A percentile compares a stretch with the other conserved stretches of the same genome.
phyloP scores from a whole-genome alignment of 495 filamentous ascomycete genomes.

The Aspergillus nanangensis region DNA sequence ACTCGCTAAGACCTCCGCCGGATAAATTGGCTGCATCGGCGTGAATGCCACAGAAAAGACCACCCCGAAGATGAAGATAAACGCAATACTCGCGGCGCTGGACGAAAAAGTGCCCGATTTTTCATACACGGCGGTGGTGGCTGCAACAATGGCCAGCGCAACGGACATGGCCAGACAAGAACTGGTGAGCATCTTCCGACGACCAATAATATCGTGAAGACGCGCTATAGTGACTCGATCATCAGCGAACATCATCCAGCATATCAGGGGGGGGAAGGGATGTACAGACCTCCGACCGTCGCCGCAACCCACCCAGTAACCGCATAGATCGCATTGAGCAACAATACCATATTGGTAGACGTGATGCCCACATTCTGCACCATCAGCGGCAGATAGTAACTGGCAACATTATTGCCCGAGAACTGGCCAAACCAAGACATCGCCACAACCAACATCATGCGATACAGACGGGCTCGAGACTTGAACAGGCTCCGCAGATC shows the following conservation, averaged over 20 bases:
- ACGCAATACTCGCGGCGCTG: constrained; percentile 47
- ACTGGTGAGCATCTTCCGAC: constrained; percentile 54
- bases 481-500: constrained; percentile 57
- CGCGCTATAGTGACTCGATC: constrained; percentile 28
- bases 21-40: constrained; percentile 18
- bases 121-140: constrained; percentile 51
- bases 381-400: constrained; percentile 36
- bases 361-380: constrained; percentile 32
- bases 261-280: too few relatives aligned
- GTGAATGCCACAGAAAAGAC: constrained; percentile 47
- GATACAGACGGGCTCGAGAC: constrained; percentile 50
- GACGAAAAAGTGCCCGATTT: constrained; percentile 30
- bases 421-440: constrained; percentile 52
- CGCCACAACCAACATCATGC: constrained; percentile 52
- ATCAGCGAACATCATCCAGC: too few relatives aligned
- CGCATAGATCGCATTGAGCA: constrained; percentile 58
- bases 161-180: constrained; percentile 52
- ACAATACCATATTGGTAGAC: constrained; percentile 43
- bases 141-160: constrained; percentile 51
- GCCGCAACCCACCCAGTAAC: constrained; percentile 60
- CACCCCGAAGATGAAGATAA: constrained; percentile 54
- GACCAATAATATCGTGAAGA: constrained; percentile 59
- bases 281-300: constrained; percentile 40
- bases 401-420: constrained; percentile 33
- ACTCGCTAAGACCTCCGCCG: constrained; percentile 18